A percentile compares a stretch with the other conserved stretches of the same genome.
phyloP scores from a whole-genome alignment of 2,329 filamentous ascomycete genomes.

The Zasmidium citrigriseum region DNA sequence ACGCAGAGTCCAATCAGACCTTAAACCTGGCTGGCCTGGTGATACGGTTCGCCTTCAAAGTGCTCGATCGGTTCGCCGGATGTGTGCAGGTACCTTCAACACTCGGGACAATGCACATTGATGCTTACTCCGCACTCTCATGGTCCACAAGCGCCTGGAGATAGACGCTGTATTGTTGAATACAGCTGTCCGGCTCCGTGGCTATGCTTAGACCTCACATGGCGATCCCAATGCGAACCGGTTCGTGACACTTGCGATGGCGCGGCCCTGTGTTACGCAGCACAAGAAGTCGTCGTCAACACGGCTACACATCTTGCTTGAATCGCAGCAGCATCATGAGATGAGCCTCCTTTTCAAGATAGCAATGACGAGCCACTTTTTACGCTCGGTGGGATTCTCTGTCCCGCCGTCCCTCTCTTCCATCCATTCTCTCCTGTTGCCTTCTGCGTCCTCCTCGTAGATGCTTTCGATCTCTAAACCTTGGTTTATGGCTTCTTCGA shows the following conservation, averaged over 20 bases:
- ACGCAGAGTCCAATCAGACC: background rate
- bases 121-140: too few relatives aligned
- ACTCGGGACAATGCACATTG: too few relatives aligned
- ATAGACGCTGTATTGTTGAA: background rate
- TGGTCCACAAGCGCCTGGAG: too few relatives aligned
- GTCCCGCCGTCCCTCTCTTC: constrained; percentile 56
- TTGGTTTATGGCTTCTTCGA: constrained; percentile 53
- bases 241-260: background rate
- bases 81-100: too few relatives aligned
- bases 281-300: background rate
- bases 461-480: constrained; percentile 65
- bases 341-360: constrained; percentile 16
- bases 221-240: background rate
- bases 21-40: background rate
- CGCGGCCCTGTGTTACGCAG: background rate
- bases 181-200: too few relatives aligned
- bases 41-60: background rate
- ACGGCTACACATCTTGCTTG: background rate
- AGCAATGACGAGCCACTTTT: constrained; percentile 68
- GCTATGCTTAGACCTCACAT: background rate
- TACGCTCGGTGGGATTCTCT: constrained; percentile 64
- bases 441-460: constrained; percentile 69
- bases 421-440: constrained; percentile 62
- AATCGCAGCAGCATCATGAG: background rate
- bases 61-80: background rate